Evolutionary conservation across 2,329 filamentous ascomycete genomes (phyloP).

Genomic region (Stachybotrys echinatus): DNA sequence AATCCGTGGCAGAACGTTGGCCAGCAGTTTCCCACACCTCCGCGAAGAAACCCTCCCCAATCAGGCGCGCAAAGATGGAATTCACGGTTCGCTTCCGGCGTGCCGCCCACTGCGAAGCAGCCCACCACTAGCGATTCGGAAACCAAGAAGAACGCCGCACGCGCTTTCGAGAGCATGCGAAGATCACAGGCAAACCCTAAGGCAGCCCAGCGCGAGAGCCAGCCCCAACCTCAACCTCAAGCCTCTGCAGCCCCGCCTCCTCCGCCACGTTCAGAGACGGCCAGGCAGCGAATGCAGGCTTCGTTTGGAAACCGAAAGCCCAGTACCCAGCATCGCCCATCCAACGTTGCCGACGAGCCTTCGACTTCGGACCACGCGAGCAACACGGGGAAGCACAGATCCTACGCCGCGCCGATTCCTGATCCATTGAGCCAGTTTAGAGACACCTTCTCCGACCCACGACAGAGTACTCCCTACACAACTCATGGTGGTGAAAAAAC

Average conservation of each 20-base stretch:
- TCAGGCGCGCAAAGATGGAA: slow-evolving; percentile 42
- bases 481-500: slow-evolving; percentile 54
- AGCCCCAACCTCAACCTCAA: slow-evolving; percentile 9
- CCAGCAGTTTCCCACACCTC: slow-evolving; percentile 46
- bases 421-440: slow-evolving; percentile 45
- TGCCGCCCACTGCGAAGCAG: slow-evolving; percentile 38
- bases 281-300: slow-evolving; percentile 48
- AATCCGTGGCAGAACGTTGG: slow-evolving; percentile 51
- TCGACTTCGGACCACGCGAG: slow-evolving; percentile 15
- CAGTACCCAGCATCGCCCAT: slow-evolving; percentile 45
- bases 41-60: slow-evolving; percentile 31
- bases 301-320: slow-evolving; percentile 46
- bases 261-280: slow-evolving; percentile 44
- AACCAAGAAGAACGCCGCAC: slow-evolving; percentile 28
- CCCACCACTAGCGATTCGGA: slow-evolving; percentile 25
- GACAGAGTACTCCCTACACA: slow-evolving; percentile 54
- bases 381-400: slow-evolving; percentile 8
- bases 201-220: slow-evolving; percentile 16
- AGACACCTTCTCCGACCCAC: slow-evolving; percentile 36
- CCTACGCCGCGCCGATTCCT: slow-evolving; percentile 20
- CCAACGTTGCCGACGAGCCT: slow-evolving; percentile 45
- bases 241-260: slow-evolving; percentile 28
- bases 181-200: slow-evolving; percentile 22
- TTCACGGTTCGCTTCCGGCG: slow-evolving; percentile 32
- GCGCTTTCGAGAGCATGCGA: slow-evolving; percentile 39